Conservation (phyloP, 2,329 filamentous ascomycete species). For the Fusarium drepaniforme region DNA sequence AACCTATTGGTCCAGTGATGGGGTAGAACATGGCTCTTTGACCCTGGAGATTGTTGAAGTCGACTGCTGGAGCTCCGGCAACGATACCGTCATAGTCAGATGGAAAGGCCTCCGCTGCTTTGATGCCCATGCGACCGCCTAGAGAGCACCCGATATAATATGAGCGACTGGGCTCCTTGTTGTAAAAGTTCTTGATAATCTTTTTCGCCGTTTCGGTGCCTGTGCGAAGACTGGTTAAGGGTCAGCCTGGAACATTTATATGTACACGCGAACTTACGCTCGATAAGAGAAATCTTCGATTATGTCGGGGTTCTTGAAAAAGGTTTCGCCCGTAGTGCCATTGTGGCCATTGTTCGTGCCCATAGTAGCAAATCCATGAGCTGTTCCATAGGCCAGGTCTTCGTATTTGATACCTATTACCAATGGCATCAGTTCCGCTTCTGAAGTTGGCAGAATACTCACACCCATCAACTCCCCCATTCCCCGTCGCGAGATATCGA, state of each 20-base stretch:
- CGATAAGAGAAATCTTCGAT: slow-evolving; percentile 53
- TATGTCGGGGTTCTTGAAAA: slow-evolving; percentile 51
- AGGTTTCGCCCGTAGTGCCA: slow-evolving; percentile 46
- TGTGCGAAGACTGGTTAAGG: not conserved
- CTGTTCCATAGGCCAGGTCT: slow-evolving; percentile 51
- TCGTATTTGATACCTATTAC: slow-evolving; percentile 58
- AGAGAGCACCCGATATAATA: slow-evolving; percentile 72
- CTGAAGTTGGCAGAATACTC: slow-evolving; percentile 5
- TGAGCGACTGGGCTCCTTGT: slow-evolving; percentile 50
- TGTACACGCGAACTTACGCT: slow-evolving; percentile 1
- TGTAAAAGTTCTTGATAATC: slow-evolving; percentile 57
- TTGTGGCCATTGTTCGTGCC: slow-evolving; percentile 65
- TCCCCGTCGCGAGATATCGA: slow-evolving; percentile 61
- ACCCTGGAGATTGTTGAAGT: slow-evolving; percentile 55
- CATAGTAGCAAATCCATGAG: slow-evolving; percentile 58
- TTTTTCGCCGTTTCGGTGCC: slow-evolving; percentile 26
- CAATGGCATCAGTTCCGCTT: not conserved
- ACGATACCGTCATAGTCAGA: slow-evolving; percentile 67
- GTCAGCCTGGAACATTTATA: slow-evolving; percentile 4
- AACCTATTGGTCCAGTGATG: slow-evolving; percentile 2
- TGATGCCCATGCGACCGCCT: slow-evolving; percentile 69
- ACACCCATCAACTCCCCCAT: slow-evolving; percentile 62
- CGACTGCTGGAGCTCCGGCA: slow-evolving; percentile 60
- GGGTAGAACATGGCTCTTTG: slow-evolving; percentile 28
- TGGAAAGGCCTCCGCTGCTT: slow-evolving; percentile 64